Base-by-base conservation (phyloP, 768 basidiomycete species). In the Boletus bicolor region DNA sequence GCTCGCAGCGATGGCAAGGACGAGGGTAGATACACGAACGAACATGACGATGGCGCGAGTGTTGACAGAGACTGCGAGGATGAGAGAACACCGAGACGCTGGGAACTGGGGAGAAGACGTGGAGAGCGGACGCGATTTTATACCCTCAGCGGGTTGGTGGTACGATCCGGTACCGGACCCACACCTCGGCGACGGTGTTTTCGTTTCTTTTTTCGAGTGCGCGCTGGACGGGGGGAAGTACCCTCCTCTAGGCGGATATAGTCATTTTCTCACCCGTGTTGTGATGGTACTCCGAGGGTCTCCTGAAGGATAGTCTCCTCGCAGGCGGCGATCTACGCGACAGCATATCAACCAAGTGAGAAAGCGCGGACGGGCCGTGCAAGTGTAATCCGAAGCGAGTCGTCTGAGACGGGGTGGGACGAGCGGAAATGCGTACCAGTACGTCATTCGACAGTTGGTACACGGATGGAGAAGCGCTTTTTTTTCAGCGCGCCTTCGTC, bases 381-480 rank as follows among this genome's bases (percentile, higher is more conserved):
- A n/a, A 21, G 12, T 38, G 37, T 43, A 44, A 42, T 21, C 35
- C 34, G 26, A 19, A 28, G 60, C 26, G 19, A 56, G 36, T 39
- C 53, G 24, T 50, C 19, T 19, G 19, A 17, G 48, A 42, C 39
- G 44, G 10, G 44, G 57, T 37, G 48, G n/a, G 32, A 41, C 17
- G 41, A 41, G 26, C 54, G 57, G 57, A 56, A 35, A 63, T 59
- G 36, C 11, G 1, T 5, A 28, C 51, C 42, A 45, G 45, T 64
- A 66, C 64, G 64, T 64, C 12, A 63, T 54, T 47, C 26, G 48
- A 34, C 51, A 49, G 56, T 30, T 21, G 41, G 46, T 42, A 51
- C 46, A 54, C 51, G 32, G 56, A 66, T 50, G 44, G 37, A 36
- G 64, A 64, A 63, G 56, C 51, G 26, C 35, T 19, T 14, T 5